Conservation (phyloP, 2,329 filamentous ascomycete species). For the Neopestalotiopsis clavispora region DNA sequence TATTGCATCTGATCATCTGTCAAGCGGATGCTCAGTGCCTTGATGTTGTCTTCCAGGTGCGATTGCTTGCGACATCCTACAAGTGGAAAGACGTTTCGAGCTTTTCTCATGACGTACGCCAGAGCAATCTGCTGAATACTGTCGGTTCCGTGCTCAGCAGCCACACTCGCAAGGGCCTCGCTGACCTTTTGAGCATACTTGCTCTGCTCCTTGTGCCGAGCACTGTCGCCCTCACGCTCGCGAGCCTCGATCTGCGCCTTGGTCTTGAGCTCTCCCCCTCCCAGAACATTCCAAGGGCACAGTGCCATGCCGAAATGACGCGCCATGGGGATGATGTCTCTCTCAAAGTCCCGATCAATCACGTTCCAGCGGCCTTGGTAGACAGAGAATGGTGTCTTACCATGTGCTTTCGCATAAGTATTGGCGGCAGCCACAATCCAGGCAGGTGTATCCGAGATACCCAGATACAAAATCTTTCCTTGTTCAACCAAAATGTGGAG, state of each 20-base stretch:
- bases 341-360: constrained; percentile 18
- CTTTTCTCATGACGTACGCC: constrained; percentile 11
- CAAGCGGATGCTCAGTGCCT: constrained; percentile 70
- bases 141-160: constrained; percentile 1
- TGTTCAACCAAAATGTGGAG: constrained; percentile 44
- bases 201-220: background rate
- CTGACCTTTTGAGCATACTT: background rate
- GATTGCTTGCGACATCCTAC: constrained; percentile 46
- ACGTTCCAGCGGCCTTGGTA: constrained; percentile 22
- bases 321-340: constrained; percentile 24
- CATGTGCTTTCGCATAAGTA: constrained; percentile 17
- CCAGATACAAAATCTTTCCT: constrained; percentile 45
- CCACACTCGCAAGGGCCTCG: background rate
- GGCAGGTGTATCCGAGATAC: constrained; percentile 42
- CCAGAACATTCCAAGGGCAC: constrained; percentile 8
- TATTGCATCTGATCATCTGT: constrained; percentile 22
- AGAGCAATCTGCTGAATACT: constrained; percentile 5
- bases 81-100: constrained; percentile 4
- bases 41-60: constrained; percentile 62
- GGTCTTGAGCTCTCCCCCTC: background rate
- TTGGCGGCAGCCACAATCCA: constrained; percentile 29
- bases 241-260: constrained; percentile 10
- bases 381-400: constrained; percentile 21
- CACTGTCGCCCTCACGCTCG: background rate
- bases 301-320: constrained; percentile 39